These are phyloP conservation scores for Helotiales sp. DNA, from an alignment of 2,329 filamentous ascomycete genomes.

Conservation along the genomic window DNA sequence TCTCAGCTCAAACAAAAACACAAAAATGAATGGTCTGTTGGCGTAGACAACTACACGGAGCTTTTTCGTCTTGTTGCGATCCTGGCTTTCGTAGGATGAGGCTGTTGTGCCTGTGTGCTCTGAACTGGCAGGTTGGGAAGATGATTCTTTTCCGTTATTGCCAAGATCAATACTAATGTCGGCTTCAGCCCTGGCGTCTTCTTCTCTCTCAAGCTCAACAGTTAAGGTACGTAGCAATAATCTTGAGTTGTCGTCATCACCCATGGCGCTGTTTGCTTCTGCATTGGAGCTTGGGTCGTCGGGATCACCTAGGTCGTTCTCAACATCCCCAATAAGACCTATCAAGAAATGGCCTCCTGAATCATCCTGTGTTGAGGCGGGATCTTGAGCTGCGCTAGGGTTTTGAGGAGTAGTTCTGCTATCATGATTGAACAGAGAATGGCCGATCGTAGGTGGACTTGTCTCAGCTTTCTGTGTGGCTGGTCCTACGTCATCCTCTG, in stretches of 20 bases:
- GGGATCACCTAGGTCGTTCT: slow-evolving; percentile 39
- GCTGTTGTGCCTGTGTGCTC: slow-evolving; percentile 27
- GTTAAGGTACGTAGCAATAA: slow-evolving; percentile 66
- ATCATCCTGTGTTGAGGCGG: slow-evolving; percentile 11
- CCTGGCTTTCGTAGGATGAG: slow-evolving; percentile 45
- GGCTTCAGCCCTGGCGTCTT: slow-evolving; percentile 42
- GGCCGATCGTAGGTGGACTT: background rate
- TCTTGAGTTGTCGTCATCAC: slow-evolving; percentile 46
- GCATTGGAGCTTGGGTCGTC: slow-evolving; percentile 1
- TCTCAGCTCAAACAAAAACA: slow-evolving; percentile 67
- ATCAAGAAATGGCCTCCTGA: slow-evolving; percentile 60
- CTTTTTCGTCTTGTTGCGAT: slow-evolving; percentile 54
- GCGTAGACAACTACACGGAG: slow-evolving; percentile 73
- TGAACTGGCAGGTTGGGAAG: slow-evolving; percentile 17
- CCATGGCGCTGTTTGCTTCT: slow-evolving; percentile 9
- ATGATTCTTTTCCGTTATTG: slow-evolving; percentile 15
- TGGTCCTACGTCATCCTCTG: slow-evolving; percentile 1
- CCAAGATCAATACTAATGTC: slow-evolving; percentile 48
- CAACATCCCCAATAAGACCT: slow-evolving; percentile 65
- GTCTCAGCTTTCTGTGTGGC: background rate
- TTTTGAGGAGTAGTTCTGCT: background rate
- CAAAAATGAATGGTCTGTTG: slow-evolving; percentile 74
- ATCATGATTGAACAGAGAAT: background rate
- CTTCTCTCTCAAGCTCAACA: slow-evolving; percentile 57
- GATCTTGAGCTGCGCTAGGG: slow-evolving; percentile 3